These are phyloP conservation scores for Trypanosoma lewisi DNA, from an alignment of 208 protist genomes.

Conservation along the genomic window DNA sequence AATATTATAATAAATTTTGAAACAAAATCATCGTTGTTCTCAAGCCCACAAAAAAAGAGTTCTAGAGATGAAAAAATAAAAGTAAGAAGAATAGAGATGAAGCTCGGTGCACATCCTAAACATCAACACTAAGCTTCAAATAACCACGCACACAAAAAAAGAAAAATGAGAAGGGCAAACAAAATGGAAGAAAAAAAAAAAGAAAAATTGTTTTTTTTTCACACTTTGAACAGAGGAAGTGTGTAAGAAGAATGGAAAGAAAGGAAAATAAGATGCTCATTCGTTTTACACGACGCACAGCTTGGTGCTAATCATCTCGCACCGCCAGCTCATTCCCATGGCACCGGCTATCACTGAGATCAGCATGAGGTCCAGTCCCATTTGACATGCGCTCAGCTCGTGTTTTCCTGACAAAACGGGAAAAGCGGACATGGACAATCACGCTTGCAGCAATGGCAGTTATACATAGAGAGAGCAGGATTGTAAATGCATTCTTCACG, in stretches of 20 bases:
- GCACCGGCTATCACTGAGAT: not conserved
- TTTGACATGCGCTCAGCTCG: not conserved
- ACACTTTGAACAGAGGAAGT: too few species aligned
- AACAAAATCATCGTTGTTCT: not conserved
- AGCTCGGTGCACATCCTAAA: conserved; percentile 3
- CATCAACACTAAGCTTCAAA: conserved; percentile 2
- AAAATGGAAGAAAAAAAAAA: conserved; percentile 1
- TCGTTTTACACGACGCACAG: not conserved
- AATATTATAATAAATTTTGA: not conserved
- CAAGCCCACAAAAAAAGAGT: not conserved
- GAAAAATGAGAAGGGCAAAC: conserved; percentile 12
- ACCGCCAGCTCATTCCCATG: not conserved
- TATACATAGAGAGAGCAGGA: conserved; percentile 25
- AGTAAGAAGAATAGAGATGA: not conserved
- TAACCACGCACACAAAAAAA: conserved; percentile 4
- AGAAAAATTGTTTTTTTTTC: too few species aligned
- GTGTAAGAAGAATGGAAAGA: not conserved
- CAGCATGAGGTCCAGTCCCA: not conserved
- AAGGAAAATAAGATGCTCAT: not conserved
- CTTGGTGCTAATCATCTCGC: not conserved
- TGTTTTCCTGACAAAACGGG: conserved; percentile 22
- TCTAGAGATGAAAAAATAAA: not conserved
- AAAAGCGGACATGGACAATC: conserved; percentile 32
- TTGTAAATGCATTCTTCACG: conserved; percentile 32
- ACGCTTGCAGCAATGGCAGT: conserved; percentile 21